These are phyloP conservation scores for Colletotrichum abscissum DNA, from an alignment of 2,329 filamentous ascomycete genomes.

Conservation along the genomic window DNA sequence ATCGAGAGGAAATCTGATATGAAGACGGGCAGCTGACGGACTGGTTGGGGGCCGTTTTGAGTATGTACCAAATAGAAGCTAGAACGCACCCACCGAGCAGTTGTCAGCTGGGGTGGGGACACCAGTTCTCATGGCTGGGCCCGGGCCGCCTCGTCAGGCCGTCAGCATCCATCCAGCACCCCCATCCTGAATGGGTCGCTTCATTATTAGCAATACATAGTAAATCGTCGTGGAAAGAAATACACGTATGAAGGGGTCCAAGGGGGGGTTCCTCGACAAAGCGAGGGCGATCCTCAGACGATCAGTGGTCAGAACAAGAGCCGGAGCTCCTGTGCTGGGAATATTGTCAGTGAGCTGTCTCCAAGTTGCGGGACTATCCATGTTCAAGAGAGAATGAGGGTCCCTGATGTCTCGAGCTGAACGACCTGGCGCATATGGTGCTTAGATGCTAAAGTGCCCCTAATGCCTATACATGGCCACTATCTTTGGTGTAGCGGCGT, in stretches of 20 bases:
- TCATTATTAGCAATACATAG: not conserved
- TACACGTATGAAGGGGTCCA: not conserved
- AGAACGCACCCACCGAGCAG: not conserved
- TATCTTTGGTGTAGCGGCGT: not conserved
- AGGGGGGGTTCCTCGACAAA: not conserved
- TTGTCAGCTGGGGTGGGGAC: not conserved
- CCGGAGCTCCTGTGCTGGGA: not conserved
- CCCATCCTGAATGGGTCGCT: not conserved
- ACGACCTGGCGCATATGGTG: not conserved
- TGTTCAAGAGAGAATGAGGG: not conserved
- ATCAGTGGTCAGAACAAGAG: not conserved
- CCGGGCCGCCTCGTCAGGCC: conserved; percentile 6
- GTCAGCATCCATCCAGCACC: not conserved
- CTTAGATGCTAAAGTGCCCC: not conserved
- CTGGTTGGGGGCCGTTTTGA: not conserved
- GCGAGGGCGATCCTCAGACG: not conserved
- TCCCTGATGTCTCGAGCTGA: conserved; percentile 23
- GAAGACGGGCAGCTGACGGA: not conserved
- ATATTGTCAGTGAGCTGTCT: conserved; percentile 5
- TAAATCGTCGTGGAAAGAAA: not conserved
- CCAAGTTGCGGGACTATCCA: conserved; percentile 14
- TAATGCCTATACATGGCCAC: not conserved
- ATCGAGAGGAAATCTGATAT: too few relatives aligned
- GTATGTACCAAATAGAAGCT: too few relatives aligned
- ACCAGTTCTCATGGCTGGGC: conserved; percentile 11